Evolutionary conservation across 2,329 filamentous ascomycete genomes (phyloP).

Genomic region (Teratosphaeria nubilosa): DNA sequence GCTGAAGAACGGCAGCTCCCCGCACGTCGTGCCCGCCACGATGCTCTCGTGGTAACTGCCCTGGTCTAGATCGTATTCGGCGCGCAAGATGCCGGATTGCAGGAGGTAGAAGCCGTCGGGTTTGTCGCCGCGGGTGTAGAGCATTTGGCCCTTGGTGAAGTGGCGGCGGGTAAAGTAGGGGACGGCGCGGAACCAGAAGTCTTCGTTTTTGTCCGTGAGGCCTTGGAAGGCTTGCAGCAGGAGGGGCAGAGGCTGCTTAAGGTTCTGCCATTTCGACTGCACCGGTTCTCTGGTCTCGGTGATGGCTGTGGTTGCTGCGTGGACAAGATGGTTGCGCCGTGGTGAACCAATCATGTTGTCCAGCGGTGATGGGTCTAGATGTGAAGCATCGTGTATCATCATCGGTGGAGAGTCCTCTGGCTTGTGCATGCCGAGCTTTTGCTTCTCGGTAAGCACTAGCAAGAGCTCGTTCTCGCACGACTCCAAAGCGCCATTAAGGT

Average conservation of each 20-base stretch:
- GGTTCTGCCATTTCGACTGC: constrained; percentile 66
- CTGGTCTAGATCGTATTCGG: constrained; percentile 84
- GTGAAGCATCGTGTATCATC: constrained; percentile 6
- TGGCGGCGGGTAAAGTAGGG: constrained; percentile 64
- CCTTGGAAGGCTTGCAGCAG: constrained; percentile 94
- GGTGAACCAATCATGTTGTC: constrained; percentile 55
- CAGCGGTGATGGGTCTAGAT: constrained; percentile 10
- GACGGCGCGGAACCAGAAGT: constrained; percentile 82
- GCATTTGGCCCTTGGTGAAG: constrained; percentile 56
- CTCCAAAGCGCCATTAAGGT: constrained; percentile 87
- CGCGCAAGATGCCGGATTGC: constrained; percentile 77
- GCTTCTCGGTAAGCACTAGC: constrained; percentile 34
- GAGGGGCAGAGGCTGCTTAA: constrained; percentile 81
- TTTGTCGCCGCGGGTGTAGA: constrained; percentile 66
- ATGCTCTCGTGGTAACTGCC: constrained; percentile 85
- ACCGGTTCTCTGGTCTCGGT: constrained; percentile 42
- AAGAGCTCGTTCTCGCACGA: constrained; percentile 91
- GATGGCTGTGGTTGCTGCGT: constrained; percentile 68
- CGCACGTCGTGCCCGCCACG: constrained; percentile 86
- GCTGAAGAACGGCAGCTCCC: constrained; percentile 91
- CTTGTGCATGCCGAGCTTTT: constrained; percentile 29
- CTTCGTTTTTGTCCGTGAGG: constrained; percentile 73
- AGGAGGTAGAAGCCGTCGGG: constrained; percentile 83
- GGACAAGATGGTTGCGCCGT: constrained; percentile 63
- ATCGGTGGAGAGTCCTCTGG: constrained; percentile 37